Conservation (phyloP, 768 basidiomycete species). For the Lentinula raphanica region DNA sequence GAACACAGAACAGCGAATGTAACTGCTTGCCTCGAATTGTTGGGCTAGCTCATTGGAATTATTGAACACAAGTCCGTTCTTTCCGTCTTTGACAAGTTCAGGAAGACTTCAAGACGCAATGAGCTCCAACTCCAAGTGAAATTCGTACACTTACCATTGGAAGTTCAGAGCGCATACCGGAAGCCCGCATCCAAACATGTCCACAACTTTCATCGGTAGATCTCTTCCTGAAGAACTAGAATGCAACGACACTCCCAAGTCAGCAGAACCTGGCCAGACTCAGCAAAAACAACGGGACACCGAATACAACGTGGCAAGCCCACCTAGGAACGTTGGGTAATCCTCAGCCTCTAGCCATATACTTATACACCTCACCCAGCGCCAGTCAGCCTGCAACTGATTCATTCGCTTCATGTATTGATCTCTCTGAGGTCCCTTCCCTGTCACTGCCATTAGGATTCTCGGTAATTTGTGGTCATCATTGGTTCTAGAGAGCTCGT, state of each 20-base stretch:
- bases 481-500: constrained; percentile 15
- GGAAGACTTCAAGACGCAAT: constrained; percentile 49
- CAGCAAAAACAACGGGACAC: not conserved
- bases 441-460: constrained; percentile 81
- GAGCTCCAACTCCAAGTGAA: not conserved
- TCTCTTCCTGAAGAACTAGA: constrained; percentile 86
- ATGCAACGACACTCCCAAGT: constrained; percentile 89
- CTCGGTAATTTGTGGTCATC: constrained; percentile 50
- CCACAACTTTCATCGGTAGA: constrained; percentile 98
- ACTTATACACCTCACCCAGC: constrained; percentile 71
- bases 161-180: constrained; percentile 91
- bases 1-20: constrained; percentile 13
- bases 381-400: constrained; percentile 64
- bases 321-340: constrained; percentile 81
- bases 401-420: constrained; percentile 68
- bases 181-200: constrained; percentile 97
- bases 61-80: constrained; percentile 80
- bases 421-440: constrained; percentile 76
- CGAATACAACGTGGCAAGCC: not conserved
- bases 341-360: constrained; percentile 88
- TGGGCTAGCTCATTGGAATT: constrained; percentile 60
- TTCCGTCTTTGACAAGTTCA: constrained; percentile 81
- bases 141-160: constrained; percentile 59
- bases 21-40: constrained; percentile 55
- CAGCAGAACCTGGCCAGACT: constrained; percentile 65